phyloP scores from a whole-genome alignment of 1,284 basidiomycete genomes.

The Mycosarcoma maydis region DNA sequence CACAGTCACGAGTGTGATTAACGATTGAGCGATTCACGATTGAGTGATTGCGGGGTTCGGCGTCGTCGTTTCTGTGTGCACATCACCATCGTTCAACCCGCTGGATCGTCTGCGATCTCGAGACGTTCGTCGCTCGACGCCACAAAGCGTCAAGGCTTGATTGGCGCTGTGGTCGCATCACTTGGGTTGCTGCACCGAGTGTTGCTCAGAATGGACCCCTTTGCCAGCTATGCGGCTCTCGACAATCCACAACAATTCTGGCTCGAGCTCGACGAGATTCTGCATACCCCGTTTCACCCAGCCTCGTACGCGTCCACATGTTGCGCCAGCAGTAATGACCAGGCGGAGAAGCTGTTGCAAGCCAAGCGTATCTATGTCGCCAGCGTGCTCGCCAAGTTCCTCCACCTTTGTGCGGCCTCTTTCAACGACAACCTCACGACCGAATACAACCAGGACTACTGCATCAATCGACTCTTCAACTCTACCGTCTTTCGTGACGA shows the following conservation, averaged over 20 bases:
- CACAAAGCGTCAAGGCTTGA: too few species aligned
- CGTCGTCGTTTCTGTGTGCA: too few species aligned
- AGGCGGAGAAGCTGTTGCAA: slow-evolving; percentile 7
- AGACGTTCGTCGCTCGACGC: too few species aligned
- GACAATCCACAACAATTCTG: slow-evolving; percentile 55
- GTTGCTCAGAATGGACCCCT: slow-evolving; percentile 46
- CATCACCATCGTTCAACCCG: too few species aligned
- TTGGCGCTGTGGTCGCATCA: slow-evolving; percentile 2
- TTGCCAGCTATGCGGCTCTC: slow-evolving; percentile 48
- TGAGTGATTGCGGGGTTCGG: too few species aligned
- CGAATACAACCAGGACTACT: slow-evolving; percentile 48
- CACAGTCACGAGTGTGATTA: too few species aligned
- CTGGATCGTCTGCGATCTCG: too few species aligned
- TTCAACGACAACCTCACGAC: slow-evolving; percentile 45
- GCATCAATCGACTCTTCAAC: slow-evolving; percentile 48
- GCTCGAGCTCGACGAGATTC: slow-evolving; percentile 57
- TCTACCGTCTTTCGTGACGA: slow-evolving; percentile 40
- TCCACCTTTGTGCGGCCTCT: slow-evolving; percentile 53
- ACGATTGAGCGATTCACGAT: too few species aligned
- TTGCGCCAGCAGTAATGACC: neutral
- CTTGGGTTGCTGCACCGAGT: neutral
- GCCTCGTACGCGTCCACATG: neutral
- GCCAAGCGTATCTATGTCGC: slow-evolving; percentile 39
- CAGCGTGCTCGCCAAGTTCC: slow-evolving; percentile 41
- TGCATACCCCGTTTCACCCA: slow-evolving; percentile 40